Evolutionary conservation across 2,329 filamentous ascomycete species (phyloP).

Genomic region (Alternaria atra): DNA sequence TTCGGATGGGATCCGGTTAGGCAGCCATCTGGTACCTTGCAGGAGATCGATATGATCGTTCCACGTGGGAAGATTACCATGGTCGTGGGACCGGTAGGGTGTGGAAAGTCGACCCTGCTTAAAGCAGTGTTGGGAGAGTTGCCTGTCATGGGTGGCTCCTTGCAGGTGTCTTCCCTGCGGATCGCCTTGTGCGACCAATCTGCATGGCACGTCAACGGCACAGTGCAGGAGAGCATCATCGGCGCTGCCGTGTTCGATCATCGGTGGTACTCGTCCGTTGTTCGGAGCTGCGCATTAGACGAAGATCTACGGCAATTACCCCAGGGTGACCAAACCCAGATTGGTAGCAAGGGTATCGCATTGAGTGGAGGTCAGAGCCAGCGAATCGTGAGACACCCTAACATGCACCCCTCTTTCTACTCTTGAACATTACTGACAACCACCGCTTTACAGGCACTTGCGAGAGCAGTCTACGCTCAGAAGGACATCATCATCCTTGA

Average conservation of each 20-base stretch:
- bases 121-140: slow-evolving; percentile 47
- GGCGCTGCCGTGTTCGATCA: slow-evolving; percentile 48
- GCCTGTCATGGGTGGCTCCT: slow-evolving; percentile 42
- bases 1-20: slow-evolving; percentile 59
- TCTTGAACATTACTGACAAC: slow-evolving; percentile 19
- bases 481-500: slow-evolving; percentile 60
- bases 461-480: slow-evolving; percentile 61
- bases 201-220: slow-evolving; percentile 51
- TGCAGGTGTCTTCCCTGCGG: slow-evolving; percentile 42
- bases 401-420: slow-evolving; percentile 24
- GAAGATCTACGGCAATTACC: slow-evolving; percentile 46
- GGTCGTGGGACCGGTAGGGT: slow-evolving; percentile 61
- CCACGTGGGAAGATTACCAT: slow-evolving; percentile 57
- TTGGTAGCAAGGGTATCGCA: slow-evolving; percentile 61
- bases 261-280: slow-evolving; percentile 49
- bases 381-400: slow-evolving; percentile 52
- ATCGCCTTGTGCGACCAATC: slow-evolving; percentile 52
- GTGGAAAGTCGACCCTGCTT: slow-evolving; percentile 62
- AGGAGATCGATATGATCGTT: slow-evolving; percentile 53
- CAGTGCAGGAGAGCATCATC: slow-evolving; percentile 51
- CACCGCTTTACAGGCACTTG: slow-evolving; percentile 52
- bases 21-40: slow-evolving; percentile 49
- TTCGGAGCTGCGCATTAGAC: slow-evolving; percentile 47
- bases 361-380: slow-evolving; percentile 64
- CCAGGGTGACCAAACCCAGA: slow-evolving; percentile 54